These are phyloP conservation scores for Penicillium bovifimosum DNA, from an alignment of 495 filamentous ascomycete species.

Conservation along the genomic window DNA sequence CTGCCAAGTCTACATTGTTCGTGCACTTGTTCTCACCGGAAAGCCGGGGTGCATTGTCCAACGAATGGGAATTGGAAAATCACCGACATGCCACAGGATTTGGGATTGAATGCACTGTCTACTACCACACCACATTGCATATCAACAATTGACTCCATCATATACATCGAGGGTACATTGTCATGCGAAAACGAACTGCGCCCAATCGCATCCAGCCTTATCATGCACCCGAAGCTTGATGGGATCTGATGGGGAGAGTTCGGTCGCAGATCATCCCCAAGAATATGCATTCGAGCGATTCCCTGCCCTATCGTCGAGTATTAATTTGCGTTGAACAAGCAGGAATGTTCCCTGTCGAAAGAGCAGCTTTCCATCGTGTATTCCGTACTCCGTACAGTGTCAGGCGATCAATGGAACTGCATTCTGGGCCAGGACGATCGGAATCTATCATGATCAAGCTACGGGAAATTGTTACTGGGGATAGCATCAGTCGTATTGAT, in stretches of 20 bases:
- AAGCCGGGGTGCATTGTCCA: slow-evolving; percentile 1
- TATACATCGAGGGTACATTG: not conserved
- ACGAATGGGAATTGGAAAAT: not conserved
- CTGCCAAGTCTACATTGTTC: slow-evolving; percentile 1
- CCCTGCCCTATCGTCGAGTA: not conserved
- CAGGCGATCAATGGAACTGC: slow-evolving; percentile 4
- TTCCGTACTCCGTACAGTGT: no score
- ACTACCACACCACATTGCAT: no score
- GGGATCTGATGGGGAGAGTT: not conserved
- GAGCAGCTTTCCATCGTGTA: not conserved
- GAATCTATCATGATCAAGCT: not conserved
- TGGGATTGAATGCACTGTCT: not conserved
- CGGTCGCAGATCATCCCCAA: not conserved
- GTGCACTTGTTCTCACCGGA: not conserved
- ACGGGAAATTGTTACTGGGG: no score
- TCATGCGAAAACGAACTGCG: not conserved
- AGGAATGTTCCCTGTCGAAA: slow-evolving; percentile 12
- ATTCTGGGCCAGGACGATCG: not conserved
- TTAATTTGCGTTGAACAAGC: not conserved
- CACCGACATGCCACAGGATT: not conserved
- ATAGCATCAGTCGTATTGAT: not conserved
- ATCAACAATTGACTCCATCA: no score
- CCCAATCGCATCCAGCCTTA: slow-evolving; percentile 2
- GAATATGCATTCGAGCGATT: not conserved
- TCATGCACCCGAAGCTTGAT: slow-evolving; percentile 6